Percentiles rank a stretch among this genome's conserved stretches.
Conservation (phyloP, 1,139 yeast species). For the Debaryomyces udenii region DNA sequence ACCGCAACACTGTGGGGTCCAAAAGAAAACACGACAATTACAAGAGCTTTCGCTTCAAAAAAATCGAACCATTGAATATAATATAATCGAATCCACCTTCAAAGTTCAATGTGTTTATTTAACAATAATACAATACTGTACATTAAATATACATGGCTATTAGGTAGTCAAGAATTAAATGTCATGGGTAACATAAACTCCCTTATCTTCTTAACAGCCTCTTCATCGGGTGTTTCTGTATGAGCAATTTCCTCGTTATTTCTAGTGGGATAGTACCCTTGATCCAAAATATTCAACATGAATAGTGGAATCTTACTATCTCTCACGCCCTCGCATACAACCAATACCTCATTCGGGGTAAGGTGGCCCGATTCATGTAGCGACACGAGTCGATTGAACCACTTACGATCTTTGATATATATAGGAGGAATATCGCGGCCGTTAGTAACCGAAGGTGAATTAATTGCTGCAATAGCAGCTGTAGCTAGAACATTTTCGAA, state of each 20-base stretch:
- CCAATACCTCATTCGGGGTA: constrained; percentile 36
- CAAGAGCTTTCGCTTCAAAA: too few relatives aligned
- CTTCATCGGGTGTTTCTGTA: constrained; percentile 34
- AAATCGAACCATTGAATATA: too few relatives aligned
- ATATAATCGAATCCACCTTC: too few relatives aligned
- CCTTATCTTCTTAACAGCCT: constrained; percentile 37
- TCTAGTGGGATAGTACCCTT: constrained; percentile 31
- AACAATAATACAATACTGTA: constrained; percentile 1
- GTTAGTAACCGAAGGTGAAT: constrained; percentile 32
- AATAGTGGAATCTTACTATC: constrained; percentile 45
- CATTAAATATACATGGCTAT: constrained; percentile 9
- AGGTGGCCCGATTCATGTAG: constrained; percentile 34
- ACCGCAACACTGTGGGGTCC: too few relatives aligned
- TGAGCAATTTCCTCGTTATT: constrained; percentile 19
- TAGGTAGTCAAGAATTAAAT: constrained; percentile 19
- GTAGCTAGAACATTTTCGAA: constrained; percentile 36
- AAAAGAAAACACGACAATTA: too few relatives aligned
- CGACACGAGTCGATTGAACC: constrained; percentile 40
- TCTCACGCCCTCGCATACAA: constrained; percentile 42
- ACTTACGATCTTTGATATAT: constrained; percentile 43
- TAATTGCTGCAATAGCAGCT: constrained; percentile 41
- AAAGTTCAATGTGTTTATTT: too few relatives aligned
- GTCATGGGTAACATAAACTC: constrained; percentile 44
- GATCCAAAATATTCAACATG: constrained; percentile 44
- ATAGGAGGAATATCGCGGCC: constrained; percentile 25